Conservation (phyloP, 805 yeast genomes). For the Myxozyma sirexii region DNA sequence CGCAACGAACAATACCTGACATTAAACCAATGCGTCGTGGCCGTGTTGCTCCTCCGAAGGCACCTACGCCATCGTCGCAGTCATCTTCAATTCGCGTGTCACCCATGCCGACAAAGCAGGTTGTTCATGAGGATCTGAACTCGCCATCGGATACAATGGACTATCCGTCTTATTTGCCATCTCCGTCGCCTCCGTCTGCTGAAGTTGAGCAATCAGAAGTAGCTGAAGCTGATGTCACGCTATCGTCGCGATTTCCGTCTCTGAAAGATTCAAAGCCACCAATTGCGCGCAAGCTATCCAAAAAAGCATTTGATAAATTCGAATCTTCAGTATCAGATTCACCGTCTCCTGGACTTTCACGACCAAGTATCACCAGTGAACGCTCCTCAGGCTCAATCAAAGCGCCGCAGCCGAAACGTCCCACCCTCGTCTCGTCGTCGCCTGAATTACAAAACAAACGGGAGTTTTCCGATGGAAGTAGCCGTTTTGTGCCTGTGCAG, state of each 20-base stretch:
- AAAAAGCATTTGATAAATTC: constrained; percentile 8
- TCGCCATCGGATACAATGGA: constrained; percentile 17
- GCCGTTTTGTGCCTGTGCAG: background rate
- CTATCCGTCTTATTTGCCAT: constrained; percentile 22
- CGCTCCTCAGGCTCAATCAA: constrained; percentile 6
- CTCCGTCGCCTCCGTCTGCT: constrained; percentile 18
- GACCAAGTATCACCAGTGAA: constrained; percentile 12
- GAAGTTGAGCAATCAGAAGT: constrained; percentile 6
- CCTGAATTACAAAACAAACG: background rate
- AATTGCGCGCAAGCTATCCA: background rate
- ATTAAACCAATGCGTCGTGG: constrained; percentile 34
- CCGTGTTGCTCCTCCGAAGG: constrained; percentile 26
- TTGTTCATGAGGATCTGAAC: background rate
- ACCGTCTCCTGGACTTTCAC: background rate
- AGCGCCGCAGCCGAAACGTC: constrained; percentile 25
- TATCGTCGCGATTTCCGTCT: constrained; percentile 15
- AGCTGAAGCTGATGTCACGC: constrained; percentile 14
- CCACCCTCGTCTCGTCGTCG: constrained; percentile 2
- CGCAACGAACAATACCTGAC: constrained; percentile 19
- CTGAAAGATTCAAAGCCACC: background rate
- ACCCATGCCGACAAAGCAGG: background rate
- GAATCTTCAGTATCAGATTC: background rate
- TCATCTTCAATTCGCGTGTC: constrained; percentile 1
- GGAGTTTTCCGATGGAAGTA: constrained; percentile 12
- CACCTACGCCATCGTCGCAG: constrained; percentile 1